Conservation (phyloP, 768 basidiomycete species). For the Lactifluus pinguis region DNA sequence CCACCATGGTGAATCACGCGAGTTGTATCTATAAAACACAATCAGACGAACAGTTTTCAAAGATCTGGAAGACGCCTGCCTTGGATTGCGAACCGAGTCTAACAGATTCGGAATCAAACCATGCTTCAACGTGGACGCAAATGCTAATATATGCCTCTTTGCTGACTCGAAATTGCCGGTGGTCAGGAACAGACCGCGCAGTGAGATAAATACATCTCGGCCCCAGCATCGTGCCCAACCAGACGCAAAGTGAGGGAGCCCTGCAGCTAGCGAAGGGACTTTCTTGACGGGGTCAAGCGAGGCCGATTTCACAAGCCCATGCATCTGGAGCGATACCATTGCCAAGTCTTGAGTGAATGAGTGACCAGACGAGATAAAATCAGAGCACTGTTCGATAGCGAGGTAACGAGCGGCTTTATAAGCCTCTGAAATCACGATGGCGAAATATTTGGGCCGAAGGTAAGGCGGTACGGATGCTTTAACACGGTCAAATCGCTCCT, state of each 20-base stretch:
- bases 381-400: slow-evolving; percentile 81
- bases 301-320: slow-evolving; percentile 84
- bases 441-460: slow-evolving; percentile 94
- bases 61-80: slow-evolving; percentile 36
- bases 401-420: slow-evolving; percentile 85
- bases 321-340: slow-evolving; percentile 79
- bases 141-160: slow-evolving; percentile 83
- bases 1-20: slow-evolving; percentile 98
- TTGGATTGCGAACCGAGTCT: slow-evolving; percentile 77
- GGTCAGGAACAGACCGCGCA: slow-evolving; percentile 87
- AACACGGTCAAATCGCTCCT: slow-evolving; percentile 78
- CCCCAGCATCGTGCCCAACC: slow-evolving; percentile 99
- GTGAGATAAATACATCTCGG: slow-evolving; percentile 86
- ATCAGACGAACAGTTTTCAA: neutral
- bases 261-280: slow-evolving; percentile 85
- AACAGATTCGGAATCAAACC: slow-evolving; percentile 94
- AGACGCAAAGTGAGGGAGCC: slow-evolving; percentile 86
- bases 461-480: slow-evolving; percentile 69
- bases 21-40: slow-evolving; percentile 62
- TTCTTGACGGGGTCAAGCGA: slow-evolving; percentile 67
- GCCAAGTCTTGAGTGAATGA: slow-evolving; percentile 87
- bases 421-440: slow-evolving; percentile 79
- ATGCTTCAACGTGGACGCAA: slow-evolving; percentile 89
- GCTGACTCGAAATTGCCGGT: slow-evolving; percentile 86
- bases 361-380: slow-evolving; percentile 79